Percentiles rank a stretch among this genome's conserved stretches.
phyloP scores from a whole-genome alignment of 306 rosid genomes.

The Cicer judaicum region DNA sequence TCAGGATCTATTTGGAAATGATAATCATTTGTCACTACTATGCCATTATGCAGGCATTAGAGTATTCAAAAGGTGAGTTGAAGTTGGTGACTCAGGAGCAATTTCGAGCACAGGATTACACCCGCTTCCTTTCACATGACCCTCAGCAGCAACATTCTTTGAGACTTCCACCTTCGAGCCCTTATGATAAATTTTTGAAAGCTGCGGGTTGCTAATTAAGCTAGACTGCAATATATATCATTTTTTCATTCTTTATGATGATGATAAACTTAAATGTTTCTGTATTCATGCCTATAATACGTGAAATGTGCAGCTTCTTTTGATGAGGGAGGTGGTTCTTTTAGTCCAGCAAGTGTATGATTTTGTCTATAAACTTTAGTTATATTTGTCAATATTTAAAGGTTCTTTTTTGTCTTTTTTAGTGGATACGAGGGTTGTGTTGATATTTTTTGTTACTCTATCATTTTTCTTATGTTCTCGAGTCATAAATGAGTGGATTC shows the following conservation, averaged over 20 bases:
- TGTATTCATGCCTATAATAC: conserved; percentile 35
- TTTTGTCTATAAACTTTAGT: conserved; percentile 35
- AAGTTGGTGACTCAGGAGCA: conserved; percentile 53
- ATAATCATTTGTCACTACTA: conserved; percentile 29
- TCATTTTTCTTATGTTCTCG: conserved; percentile 8
- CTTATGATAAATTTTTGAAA: conserved; percentile 91
- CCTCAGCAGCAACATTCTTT: conserved; percentile 58
- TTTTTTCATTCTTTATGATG: conserved; percentile 64
- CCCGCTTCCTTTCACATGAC: conserved; percentile 52
- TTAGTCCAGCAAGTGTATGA: conserved; percentile 39
- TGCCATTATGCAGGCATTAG: conserved; percentile 56
- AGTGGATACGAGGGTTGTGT: conserved; percentile 27
- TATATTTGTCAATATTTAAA: conserved; percentile 40
- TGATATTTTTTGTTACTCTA: conserved; percentile 19
- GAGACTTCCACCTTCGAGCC: conserved; percentile 93
- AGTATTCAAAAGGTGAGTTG: conserved; percentile 54
- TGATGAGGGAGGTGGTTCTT: conserved; percentile 21
- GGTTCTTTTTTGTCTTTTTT: not conserved
- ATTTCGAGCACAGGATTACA: conserved; percentile 49
- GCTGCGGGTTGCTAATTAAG: conserved; percentile 87
- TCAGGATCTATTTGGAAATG: conserved; percentile 30
- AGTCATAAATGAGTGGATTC: conserved; percentile 22
- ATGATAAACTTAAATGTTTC: conserved; percentile 38
- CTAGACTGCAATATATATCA: conserved; percentile 36
- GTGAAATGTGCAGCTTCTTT: conserved; percentile 43